Evolutionary conservation across 495 filamentous ascomycete species (phyloP).

Genomic region (Cladorrhinum samala): DNA sequence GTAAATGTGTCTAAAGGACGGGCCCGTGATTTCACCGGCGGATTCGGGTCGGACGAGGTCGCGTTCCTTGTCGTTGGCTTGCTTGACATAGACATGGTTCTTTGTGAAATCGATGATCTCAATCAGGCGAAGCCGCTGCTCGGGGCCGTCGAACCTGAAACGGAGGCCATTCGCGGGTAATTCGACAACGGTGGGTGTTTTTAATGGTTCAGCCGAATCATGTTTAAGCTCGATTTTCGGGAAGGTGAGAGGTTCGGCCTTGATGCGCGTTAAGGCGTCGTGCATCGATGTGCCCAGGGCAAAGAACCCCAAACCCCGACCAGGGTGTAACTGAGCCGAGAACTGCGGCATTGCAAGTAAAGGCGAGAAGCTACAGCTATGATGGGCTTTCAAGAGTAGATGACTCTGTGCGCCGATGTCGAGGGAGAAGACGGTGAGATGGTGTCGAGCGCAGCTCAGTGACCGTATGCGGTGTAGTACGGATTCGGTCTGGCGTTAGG

Average conservation of each 20-base stretch:
- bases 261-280: slow-evolving; percentile 76
- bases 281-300: slow-evolving; percentile 86
- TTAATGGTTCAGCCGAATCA: slow-evolving; percentile 61
- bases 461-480: too few species aligned
- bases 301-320: slow-evolving; percentile 71
- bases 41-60: slow-evolving; percentile 64
- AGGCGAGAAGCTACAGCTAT: background rate
- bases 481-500: too few species aligned
- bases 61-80: slow-evolving; percentile 64
- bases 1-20: slow-evolving; percentile 86
- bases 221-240: slow-evolving; percentile 78
- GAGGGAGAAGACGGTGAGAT: too few species aligned
- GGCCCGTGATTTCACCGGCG: slow-evolving; percentile 50
- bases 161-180: slow-evolving; percentile 82
- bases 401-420: too few species aligned
- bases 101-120: slow-evolving; percentile 91
- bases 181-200: slow-evolving; percentile 61
- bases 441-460: too few species aligned
- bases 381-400: too few species aligned
- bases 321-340: slow-evolving; percentile 66
- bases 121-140: slow-evolving; percentile 84
- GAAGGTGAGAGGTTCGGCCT: slow-evolving; percentile 74
- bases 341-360: slow-evolving; percentile 41
- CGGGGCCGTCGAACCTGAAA: slow-evolving; percentile 85
- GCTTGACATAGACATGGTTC: slow-evolving; percentile 71